Evolutionary conservation across 108 stramenopile species (phyloP).

Genomic region (Epithemia pelagica): DNA sequence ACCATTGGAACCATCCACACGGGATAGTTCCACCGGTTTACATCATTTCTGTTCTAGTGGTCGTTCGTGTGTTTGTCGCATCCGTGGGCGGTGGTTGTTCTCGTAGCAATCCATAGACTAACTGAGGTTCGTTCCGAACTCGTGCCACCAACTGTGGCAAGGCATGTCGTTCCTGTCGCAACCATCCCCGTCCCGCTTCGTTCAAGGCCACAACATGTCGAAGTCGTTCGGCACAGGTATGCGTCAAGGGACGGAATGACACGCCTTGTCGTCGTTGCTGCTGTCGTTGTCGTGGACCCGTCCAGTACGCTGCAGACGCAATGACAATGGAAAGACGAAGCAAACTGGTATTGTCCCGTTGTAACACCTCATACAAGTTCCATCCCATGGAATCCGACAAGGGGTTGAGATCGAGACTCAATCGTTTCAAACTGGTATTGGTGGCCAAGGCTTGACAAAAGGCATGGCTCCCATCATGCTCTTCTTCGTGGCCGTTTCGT

Average conservation of each 20-base stretch:
- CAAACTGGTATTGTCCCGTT: constrained; percentile 1
- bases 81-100: neutral
- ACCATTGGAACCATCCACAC: too few relatives aligned
- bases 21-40: too few relatives aligned
- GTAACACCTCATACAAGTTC: neutral
- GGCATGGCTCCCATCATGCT: neutral
- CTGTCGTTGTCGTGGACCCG: neutral
- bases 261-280: too few relatives aligned
- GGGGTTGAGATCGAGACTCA: constrained; percentile 5
- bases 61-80: too few relatives aligned
- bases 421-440: neutral
- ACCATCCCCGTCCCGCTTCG: neutral
- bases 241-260: neutral
- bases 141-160: constrained; percentile 1
- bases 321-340: neutral
- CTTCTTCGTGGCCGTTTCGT: neutral
- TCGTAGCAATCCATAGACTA: neutral
- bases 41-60: too few relatives aligned
- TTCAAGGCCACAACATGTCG: constrained; percentile 1
- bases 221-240: neutral
- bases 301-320: neutral
- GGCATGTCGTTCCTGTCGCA: neutral
- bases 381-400: neutral
- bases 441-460: neutral
- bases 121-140: neutral